phyloP scores from a whole-genome alignment of 371 early-diverging fungal genomes.

The Gilbertella persicaria region DNA sequence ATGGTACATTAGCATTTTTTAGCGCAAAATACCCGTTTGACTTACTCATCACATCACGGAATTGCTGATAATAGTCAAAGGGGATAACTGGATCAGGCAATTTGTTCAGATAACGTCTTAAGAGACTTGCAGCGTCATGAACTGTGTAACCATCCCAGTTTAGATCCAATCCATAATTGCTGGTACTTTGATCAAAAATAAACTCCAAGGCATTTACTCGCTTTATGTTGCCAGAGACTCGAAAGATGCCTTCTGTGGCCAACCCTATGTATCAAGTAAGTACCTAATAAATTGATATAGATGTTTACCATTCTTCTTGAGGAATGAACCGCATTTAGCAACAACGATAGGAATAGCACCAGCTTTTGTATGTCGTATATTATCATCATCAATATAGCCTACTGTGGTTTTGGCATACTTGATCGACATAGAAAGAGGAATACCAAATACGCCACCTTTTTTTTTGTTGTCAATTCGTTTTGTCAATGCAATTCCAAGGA shows the following conservation, averaged over 20 bases:
- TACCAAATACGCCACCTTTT: slow-evolving; percentile 30
- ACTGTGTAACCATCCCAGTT: slow-evolving; percentile 58
- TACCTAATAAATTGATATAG: not conserved
- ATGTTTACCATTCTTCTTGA: slow-evolving; percentile 46
- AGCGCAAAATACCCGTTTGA: not conserved
- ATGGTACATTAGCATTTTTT: not conserved
- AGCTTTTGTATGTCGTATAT: slow-evolving; percentile 25
- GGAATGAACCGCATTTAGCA: slow-evolving; percentile 49
- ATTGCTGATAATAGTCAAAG: slow-evolving; percentile 46
- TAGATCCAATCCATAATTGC: slow-evolving; percentile 50
- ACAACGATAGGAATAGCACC: slow-evolving; percentile 55
- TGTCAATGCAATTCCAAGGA: not conserved
- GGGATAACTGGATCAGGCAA: slow-evolving; percentile 61
- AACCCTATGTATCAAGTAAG: slow-evolving; percentile 8
- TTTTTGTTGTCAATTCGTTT: not conserved
- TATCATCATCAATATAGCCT: slow-evolving; percentile 36
- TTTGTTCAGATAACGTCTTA: slow-evolving; percentile 55
- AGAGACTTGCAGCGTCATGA: slow-evolving; percentile 60
- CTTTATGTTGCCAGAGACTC: slow-evolving; percentile 42
- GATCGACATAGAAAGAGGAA: slow-evolving; percentile 29
- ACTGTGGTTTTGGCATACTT: slow-evolving; percentile 32
- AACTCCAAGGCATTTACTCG: slow-evolving; percentile 53
- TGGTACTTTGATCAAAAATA: slow-evolving; percentile 53
- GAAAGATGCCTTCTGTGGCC: slow-evolving; percentile 32
- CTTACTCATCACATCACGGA: slow-evolving; percentile 54